phyloP scores from a whole-genome alignment of 75 land plant genomes.

The Azolla pinnata region DNA sequence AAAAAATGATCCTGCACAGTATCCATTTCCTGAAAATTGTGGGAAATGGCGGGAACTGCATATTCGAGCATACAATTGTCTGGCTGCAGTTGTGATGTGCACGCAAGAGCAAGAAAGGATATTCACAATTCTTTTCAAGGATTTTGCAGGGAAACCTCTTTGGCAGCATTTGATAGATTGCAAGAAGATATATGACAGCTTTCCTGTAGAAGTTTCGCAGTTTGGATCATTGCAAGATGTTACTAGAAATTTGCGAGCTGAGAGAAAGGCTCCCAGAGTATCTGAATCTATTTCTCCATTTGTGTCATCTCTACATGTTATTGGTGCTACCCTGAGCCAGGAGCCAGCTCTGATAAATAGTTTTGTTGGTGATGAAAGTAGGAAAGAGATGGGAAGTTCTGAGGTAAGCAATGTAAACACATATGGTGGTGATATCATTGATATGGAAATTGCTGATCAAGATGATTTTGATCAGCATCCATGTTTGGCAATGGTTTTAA shows the following conservation, averaged over 20 bases:
- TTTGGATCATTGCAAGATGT: slow-evolving; percentile 7
- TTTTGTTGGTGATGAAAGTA: slow-evolving; percentile 20
- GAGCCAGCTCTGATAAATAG: slow-evolving; percentile 32
- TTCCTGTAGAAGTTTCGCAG: slow-evolving; percentile 39
- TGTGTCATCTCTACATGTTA: slow-evolving; percentile 38
- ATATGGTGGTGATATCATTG: slow-evolving; percentile 13
- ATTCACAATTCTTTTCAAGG: slow-evolving; percentile 25
- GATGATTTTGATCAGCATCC: slow-evolving; percentile 51
- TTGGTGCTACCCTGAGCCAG: slow-evolving; percentile 36
- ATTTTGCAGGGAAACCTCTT: slow-evolving; percentile 19
- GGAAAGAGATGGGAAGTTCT: background rate
- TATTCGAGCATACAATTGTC: slow-evolving; percentile 35
- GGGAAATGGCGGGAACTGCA: slow-evolving; percentile 35
- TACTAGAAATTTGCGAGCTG: slow-evolving; percentile 21
- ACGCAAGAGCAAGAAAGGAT: slow-evolving; percentile 28
- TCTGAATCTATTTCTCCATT: slow-evolving; percentile 5
- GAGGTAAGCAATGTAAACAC: background rate
- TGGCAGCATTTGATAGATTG: slow-evolving; percentile 43
- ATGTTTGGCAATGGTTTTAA: slow-evolving; percentile 30
- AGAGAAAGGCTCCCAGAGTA: slow-evolving; percentile 8
- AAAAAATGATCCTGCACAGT: slow-evolving; percentile 24
- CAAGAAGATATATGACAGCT: slow-evolving; percentile 29
- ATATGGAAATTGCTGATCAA: slow-evolving; percentile 25
- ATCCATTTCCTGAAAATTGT: slow-evolving; percentile 29
- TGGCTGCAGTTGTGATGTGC: slow-evolving; percentile 26